A percentile compares a stretch with the other conserved stretches of the same genome.
Conservation (phyloP, 208 protist species). For the Angomonas deanei region DNA sequence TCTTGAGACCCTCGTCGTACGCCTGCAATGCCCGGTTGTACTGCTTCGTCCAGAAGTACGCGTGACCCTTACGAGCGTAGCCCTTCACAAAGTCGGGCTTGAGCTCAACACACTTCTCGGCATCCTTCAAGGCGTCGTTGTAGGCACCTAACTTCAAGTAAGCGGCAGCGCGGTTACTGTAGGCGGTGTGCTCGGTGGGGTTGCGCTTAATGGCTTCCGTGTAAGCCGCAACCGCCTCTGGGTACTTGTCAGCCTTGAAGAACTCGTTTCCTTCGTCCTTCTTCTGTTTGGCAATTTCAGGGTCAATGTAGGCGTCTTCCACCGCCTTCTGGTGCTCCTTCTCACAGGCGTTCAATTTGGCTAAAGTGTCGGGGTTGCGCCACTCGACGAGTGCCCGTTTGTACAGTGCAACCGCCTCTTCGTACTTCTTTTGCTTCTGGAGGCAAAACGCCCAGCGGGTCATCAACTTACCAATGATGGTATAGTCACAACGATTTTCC, state of each 20-base stretch:
- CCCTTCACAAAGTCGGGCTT: conserved; percentile 94
- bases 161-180: conserved; percentile 93
- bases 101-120: conserved; percentile 93
- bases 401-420: conserved; percentile 87
- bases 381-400: conserved; percentile 90
- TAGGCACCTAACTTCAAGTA: conserved; percentile 96
- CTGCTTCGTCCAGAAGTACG: conserved; percentile 94
- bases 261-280: conserved; percentile 94
- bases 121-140: conserved; percentile 91
- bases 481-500: conserved; percentile 91
- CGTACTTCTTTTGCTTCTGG: conserved; percentile 79
- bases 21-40: conserved; percentile 94
- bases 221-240: conserved; percentile 92
- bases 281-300: conserved; percentile 83
- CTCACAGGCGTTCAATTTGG: conserved; percentile 86
- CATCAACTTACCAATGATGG: conserved; percentile 88
- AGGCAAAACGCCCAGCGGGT: conserved; percentile 86
- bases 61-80: conserved; percentile 84
- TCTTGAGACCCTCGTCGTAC: conserved; percentile 93
- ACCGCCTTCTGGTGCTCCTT: conserved; percentile 85
- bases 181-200: conserved; percentile 90
- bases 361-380: conserved; percentile 89
- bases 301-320: conserved; percentile 90
- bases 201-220: conserved; percentile 93
- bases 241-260: conserved; percentile 95